Percentiles rank a stretch among this genome's conserved stretches.
These are phyloP conservation scores for Venturia nashicola DNA, from an alignment of 2,329 filamentous ascomycete species.

Conservation along the genomic window DNA sequence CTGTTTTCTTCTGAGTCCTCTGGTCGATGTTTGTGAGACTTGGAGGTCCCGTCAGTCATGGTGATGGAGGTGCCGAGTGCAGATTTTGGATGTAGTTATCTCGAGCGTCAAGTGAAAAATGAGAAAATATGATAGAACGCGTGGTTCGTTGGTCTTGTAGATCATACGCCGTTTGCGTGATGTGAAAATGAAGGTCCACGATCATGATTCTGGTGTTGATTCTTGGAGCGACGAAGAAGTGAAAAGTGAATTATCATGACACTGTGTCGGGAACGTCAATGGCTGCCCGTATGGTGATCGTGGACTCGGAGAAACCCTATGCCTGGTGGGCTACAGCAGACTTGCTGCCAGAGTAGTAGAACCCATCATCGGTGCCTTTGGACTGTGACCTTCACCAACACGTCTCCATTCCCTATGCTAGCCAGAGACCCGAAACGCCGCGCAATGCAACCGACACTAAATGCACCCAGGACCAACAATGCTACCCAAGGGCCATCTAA, in stretches of 20 bases:
- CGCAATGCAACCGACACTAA: neutral
- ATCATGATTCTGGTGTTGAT: neutral
- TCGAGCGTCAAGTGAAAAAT: too few relatives aligned
- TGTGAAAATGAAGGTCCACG: neutral
- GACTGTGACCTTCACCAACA: neutral
- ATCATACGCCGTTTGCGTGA: too few relatives aligned
- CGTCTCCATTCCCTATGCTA: neutral
- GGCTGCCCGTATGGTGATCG: neutral
- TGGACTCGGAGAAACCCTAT: too few relatives aligned
- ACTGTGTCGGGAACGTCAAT: neutral
- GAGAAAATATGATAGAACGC: too few relatives aligned
- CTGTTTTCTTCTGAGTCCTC: neutral
- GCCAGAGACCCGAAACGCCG: neutral
- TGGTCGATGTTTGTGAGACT: neutral
- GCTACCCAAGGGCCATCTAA: neutral
- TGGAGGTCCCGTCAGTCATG: neutral
- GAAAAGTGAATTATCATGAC: neutral
- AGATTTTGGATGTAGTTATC: neutral
- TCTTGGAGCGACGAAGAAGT: neutral
- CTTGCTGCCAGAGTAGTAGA: neutral
- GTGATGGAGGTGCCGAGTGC: neutral
- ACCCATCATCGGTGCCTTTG: neutral
- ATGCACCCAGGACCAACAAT: neutral
- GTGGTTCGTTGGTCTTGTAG: neutral
- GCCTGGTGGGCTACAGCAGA: neutral